A percentile compares a stretch with the other conserved stretches of the same genome.
These are phyloP conservation scores for Phyllosticta capitalensis DNA, from an alignment of 2,329 filamentous ascomycete species.

Conservation along the genomic window DNA sequence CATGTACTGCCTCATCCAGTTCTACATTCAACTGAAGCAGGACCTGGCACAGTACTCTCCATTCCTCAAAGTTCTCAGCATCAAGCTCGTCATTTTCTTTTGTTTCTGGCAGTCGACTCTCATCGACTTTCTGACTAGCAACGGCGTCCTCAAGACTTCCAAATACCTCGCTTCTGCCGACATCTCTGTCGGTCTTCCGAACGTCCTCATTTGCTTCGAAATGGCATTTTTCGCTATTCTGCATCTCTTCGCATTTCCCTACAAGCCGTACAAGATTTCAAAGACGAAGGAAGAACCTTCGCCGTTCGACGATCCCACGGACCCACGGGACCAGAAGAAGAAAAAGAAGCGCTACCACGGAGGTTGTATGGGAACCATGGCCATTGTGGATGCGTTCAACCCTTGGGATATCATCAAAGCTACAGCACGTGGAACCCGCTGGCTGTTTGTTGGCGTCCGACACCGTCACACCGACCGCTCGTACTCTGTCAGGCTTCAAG, in stretches of 20 bases:
- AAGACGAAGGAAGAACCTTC: constrained; percentile 16
- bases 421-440: constrained; percentile 65
- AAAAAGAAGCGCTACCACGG: constrained; percentile 12
- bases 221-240: constrained; percentile 74
- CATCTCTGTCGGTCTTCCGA: constrained; percentile 71
- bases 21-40: constrained; percentile 66
- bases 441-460: constrained; percentile 68
- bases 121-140: constrained; percentile 52
- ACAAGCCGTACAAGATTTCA: constrained; percentile 52
- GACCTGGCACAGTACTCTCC: constrained; percentile 61
- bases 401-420: constrained; percentile 77
- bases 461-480: constrained; percentile 38
- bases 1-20: constrained; percentile 84
- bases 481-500: constrained; percentile 20
- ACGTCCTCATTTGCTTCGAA: constrained; percentile 68
- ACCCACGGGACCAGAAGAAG: constrained; percentile 11
- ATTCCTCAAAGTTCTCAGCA: constrained; percentile 72
- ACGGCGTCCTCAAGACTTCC: constrained; percentile 54
- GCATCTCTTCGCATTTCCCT: constrained; percentile 76
- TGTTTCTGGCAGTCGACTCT: constrained; percentile 70
- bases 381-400: constrained; percentile 64
- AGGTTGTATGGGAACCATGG: constrained; percentile 54
- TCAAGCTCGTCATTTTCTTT: constrained; percentile 86
- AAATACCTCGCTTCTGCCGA: constrained; percentile 59
- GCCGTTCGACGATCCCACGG: constrained; percentile 17